Percentiles rank a stretch among this genome's conserved stretches.
These are phyloP conservation scores for Papilionanthe hybrid DNA, from an alignment of 116 monocot genomes.

Conservation along the genomic window DNA sequence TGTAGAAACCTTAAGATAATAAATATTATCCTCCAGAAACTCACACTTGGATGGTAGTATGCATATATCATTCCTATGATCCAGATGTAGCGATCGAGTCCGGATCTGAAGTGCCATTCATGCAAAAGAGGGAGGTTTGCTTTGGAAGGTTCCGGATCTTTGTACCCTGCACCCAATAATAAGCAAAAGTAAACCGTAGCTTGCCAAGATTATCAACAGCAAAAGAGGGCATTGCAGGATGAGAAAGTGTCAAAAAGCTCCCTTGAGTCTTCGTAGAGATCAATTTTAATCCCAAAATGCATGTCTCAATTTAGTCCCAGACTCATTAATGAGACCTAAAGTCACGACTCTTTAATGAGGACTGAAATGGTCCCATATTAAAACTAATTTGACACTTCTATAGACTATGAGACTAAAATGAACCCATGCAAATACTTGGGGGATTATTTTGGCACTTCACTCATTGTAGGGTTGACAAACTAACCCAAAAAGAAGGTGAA, in stretches of 20 bases:
- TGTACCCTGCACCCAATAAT: slow-evolving; percentile 43
- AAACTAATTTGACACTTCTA: no score
- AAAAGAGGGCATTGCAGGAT: not conserved
- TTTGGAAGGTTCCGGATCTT: slow-evolving; percentile 64
- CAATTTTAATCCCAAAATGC: no score
- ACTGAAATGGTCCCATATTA: no score
- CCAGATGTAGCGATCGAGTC: slow-evolving; percentile 64
- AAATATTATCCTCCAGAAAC: not conserved
- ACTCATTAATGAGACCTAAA: no score
- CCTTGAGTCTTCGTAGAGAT: no score
- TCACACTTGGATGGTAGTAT: slow-evolving; percentile 60
- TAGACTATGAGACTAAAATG: no score
- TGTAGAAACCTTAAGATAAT: not conserved
- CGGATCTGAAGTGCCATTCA: slow-evolving; percentile 85
- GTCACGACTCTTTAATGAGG: no score
- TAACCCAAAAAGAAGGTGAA: slow-evolving; percentile 78
- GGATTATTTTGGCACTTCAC: no score
- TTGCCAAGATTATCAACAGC: not conserved
- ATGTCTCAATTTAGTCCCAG: no score
- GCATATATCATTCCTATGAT: slow-evolving; percentile 67
- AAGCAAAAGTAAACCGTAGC: slow-evolving; percentile 7
- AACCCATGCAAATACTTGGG: no score
- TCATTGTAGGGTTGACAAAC: slow-evolving; percentile 8
- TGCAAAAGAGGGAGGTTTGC: slow-evolving; percentile 53
- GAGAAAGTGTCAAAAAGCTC: no score